Evolutionary conservation across 2,329 filamentous ascomycete species (phyloP).

Genomic region (Epicoccum sorghinum): DNA sequence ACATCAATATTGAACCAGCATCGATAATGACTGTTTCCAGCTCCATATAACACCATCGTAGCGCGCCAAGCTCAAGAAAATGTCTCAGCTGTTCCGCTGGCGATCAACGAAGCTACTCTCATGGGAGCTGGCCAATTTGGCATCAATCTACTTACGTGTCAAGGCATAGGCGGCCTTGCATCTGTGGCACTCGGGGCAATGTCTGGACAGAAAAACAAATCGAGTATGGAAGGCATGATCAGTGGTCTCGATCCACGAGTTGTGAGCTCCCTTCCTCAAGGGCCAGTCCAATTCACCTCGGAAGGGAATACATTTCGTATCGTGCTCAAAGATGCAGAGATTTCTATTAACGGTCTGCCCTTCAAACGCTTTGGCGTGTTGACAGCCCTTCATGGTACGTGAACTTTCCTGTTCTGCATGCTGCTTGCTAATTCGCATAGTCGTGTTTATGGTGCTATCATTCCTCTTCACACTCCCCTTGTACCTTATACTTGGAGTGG

Average conservation of each 20-base stretch:
- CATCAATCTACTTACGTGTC: constrained; percentile 31
- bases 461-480: constrained; percentile 36
- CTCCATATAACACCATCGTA: constrained; percentile 13
- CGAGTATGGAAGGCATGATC: constrained; percentile 2
- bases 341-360: constrained; percentile 31
- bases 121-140: constrained; percentile 25
- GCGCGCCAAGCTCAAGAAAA: constrained; percentile 16
- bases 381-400: constrained; percentile 33
- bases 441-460: constrained; percentile 26
- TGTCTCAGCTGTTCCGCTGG: constrained; percentile 12
- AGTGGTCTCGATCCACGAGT: constrained; percentile 26
- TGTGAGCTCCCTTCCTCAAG: constrained; percentile 26
- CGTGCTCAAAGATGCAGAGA: constrained; percentile 19
- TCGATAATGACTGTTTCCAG: constrained; percentile 16
- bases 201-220: constrained; percentile 20
- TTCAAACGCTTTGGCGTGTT: constrained; percentile 26
- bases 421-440: constrained; percentile 4
- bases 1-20: too few species aligned
- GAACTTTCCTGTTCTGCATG: not conserved
- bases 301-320: constrained; percentile 35
- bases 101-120: constrained; percentile 28
- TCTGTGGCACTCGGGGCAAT: constrained; percentile 26
- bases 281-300: constrained; percentile 29
- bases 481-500: constrained; percentile 34
- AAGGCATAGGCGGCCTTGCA: constrained; percentile 35